These are phyloP conservation scores for Tuber melanosporum DNA, from an alignment of 495 filamentous ascomycete genomes.

Conservation along the genomic window DNA sequence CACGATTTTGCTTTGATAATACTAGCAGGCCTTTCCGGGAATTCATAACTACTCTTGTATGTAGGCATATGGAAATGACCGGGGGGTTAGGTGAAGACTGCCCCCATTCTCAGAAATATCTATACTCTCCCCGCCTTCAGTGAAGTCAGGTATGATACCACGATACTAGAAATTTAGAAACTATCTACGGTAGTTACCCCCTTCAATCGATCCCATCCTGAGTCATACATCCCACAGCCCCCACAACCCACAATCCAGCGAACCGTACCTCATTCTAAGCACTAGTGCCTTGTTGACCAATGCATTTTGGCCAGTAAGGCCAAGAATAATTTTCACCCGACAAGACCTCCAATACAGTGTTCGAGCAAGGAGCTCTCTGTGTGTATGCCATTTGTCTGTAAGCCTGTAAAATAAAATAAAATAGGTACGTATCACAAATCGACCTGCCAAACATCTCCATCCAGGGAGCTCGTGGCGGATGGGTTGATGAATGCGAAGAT, in stretches of 20 bases:
- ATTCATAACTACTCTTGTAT: neutral
- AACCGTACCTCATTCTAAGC: rapidly evolving
- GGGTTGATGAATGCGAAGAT: neutral
- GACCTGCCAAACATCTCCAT: neutral
- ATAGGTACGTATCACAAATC: neutral
- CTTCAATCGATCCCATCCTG: neutral
- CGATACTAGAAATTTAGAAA: neutral
- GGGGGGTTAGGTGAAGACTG: neutral
- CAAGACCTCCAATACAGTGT: neutral
- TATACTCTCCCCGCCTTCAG: too few relatives aligned
- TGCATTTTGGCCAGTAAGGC: neutral
- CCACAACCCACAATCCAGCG: neutral
- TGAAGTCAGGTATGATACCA: neutral
- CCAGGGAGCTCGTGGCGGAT: neutral
- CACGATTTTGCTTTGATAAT: neutral
- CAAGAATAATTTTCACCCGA: neutral
- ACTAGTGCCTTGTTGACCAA: neutral
- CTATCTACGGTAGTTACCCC: neutral
- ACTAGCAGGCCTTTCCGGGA: neutral
- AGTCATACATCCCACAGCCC: neutral
- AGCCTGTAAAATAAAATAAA: neutral
- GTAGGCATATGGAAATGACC: neutral
- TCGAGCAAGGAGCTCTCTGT: neutral
- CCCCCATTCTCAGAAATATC: neutral
- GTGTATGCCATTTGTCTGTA: neutral